Evolutionary conservation across 1,284 basidiomycete genomes (phyloP).

Genomic region (Cryptococcus sp.): DNA sequence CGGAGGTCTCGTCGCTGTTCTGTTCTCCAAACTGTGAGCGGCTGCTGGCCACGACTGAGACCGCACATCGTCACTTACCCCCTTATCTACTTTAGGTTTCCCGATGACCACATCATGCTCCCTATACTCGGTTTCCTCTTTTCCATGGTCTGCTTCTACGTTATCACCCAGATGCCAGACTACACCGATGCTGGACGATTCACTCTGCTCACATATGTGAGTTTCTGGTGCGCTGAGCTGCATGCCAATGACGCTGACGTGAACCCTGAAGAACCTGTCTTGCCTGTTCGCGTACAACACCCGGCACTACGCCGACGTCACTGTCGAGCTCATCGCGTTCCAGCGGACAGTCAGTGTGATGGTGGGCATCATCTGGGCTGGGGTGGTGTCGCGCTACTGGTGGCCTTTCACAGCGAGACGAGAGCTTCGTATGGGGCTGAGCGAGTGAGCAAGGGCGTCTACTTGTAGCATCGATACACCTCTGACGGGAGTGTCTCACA

Average conservation of each 20-base stretch:
- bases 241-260: too few species aligned
- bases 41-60: too few species aligned
- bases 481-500: slow-evolving; percentile 6
- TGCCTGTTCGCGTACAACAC: slow-evolving; percentile 87
- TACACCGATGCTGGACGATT: slow-evolving; percentile 79
- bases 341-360: slow-evolving; percentile 78
- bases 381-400: slow-evolving; percentile 80
- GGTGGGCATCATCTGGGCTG: slow-evolving; percentile 83
- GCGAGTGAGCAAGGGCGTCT: slow-evolving; percentile 62
- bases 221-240: slow-evolving; percentile 6
- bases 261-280: slow-evolving; percentile 72
- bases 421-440: slow-evolving; percentile 76
- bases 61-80: too few species aligned
- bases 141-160: slow-evolving; percentile 90
- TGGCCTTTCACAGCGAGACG: slow-evolving; percentile 92
- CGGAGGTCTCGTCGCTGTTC: slow-evolving; percentile 71
- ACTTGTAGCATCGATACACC: too few species aligned
- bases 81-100: slow-evolving; percentile 54
- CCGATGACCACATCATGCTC: slow-evolving; percentile 69
- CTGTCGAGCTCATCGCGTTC: slow-evolving; percentile 68
- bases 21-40: slow-evolving; percentile 59
- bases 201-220: slow-evolving; percentile 64
- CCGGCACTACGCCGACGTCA: slow-evolving; percentile 49
- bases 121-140: slow-evolving; percentile 84
- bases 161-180: slow-evolving; percentile 69